Base-by-base conservation (phyloP, 139 green algal species). In the Ettlia oleoabundans region DNA sequence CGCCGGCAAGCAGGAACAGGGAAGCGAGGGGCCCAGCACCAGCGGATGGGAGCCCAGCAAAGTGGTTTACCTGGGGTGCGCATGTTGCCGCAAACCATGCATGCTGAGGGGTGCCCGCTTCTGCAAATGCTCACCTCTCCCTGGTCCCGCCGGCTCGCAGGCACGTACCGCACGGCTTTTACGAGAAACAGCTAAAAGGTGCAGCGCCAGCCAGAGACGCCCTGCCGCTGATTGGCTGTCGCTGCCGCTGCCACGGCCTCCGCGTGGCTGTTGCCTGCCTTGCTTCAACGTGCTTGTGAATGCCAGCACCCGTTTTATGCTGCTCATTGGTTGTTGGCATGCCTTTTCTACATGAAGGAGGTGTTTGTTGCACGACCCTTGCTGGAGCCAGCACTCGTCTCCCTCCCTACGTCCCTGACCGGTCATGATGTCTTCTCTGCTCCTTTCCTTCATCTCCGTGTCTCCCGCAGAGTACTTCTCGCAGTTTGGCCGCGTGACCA, bases 161-260 rank as follows among this genome's bases (percentile, higher is more conserved):
- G 75, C 93, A 98, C 55, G 15, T 98, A 19, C 95, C 95, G 0
- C 95, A 98, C 72, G 95, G 95, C 1, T 98, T 98, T 51, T 98
- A 93, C 58, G 95, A 98, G 85, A 89, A 94, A 33, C 75, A 97
- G 70, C 80, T 98, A 77, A 92, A 95, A 82, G 94, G 94, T 95
- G 58, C 24, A 73, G 21, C 30, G 8, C 1, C n/a, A n/a, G 32
- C 28, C 4, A 32, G 3, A 4, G 76, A n/a, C 22, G 62, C 7
- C 26, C 21, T 78, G 76, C 74, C 63, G 61, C 63, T 32, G 64
- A 30, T 55, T 38, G 38, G 4, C 8, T 64, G 24, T 32, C 41
- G 6, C 61, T 15, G 41, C 37, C 15, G 47, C 32, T 3, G 33
- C 30, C 66, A 35, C 10, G 6, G 22, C 32, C 37, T 10, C n/a